Evolutionary conservation across 1,284 basidiomycete species (phyloP).

Genomic region (Moesziomyces sp.): DNA sequence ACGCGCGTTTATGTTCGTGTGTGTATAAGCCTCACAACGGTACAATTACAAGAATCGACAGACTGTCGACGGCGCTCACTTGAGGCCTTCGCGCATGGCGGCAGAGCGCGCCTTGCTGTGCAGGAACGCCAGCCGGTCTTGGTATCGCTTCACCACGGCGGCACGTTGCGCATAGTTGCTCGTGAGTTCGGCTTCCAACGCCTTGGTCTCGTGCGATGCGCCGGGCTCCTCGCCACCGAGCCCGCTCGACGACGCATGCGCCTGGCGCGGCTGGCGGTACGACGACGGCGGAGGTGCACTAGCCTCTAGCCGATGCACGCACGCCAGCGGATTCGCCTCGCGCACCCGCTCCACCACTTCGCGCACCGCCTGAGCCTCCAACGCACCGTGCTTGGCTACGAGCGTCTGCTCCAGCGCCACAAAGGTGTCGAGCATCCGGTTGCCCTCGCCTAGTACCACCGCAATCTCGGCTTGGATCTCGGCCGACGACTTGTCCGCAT

Average conservation of each 20-base stretch:
- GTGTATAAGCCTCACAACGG: too few relatives aligned
- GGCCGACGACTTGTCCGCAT: conserved; percentile 36
- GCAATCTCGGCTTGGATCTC: conserved; percentile 57
- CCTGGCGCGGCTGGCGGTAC: conserved; percentile 4
- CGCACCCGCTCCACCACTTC: conserved; percentile 9
- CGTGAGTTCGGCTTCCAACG: conserved; percentile 35
- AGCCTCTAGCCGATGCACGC: conserved; percentile 3
- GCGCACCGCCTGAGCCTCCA: conserved; percentile 14
- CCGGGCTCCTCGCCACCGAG: background rate
- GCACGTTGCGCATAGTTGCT: conserved; percentile 33
- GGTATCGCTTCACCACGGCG: conserved; percentile 49
- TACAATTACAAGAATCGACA: background rate
- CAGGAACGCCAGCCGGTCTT: conserved; percentile 50
- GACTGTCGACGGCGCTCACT: conserved; percentile 11
- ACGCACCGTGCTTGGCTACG: conserved; percentile 20
- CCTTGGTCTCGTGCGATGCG: conserved; percentile 6
- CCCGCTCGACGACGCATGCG: background rate
- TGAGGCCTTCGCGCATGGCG: conserved; percentile 52
- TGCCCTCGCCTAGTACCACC: conserved; percentile 53
- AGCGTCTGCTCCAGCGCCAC: conserved; percentile 41
- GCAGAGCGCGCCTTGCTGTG: conserved; percentile 54
- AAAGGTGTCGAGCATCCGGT: conserved; percentile 51
- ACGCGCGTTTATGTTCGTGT: too few relatives aligned
- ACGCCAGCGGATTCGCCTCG: conserved; percentile 11
- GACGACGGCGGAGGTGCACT: conserved; percentile 26